These are phyloP conservation scores for Colletotrichum salicis DNA, from an alignment of 2,329 filamentous ascomycete genomes.

Conservation along the genomic window DNA sequence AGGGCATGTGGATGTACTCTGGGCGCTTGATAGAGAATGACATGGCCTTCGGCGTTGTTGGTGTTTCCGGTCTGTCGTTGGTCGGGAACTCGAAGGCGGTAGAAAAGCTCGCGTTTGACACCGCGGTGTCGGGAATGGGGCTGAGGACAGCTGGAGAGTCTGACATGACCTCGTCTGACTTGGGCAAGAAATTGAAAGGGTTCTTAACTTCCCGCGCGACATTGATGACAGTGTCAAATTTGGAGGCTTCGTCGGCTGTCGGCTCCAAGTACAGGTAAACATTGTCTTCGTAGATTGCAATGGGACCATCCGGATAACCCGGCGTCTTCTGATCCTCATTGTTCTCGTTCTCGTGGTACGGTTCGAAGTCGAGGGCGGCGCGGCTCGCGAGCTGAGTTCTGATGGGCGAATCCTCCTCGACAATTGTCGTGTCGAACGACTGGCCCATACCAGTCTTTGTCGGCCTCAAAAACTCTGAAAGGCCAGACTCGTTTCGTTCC, in stretches of 20 bases:
- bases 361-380: slow-evolving; percentile 67
- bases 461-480: slow-evolving; percentile 68
- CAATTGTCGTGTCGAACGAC: slow-evolving; percentile 56
- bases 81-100: slow-evolving; percentile 68
- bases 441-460: slow-evolving; percentile 54
- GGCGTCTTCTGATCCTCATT: slow-evolving; percentile 84
- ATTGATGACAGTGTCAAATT: slow-evolving; percentile 86
- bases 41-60: slow-evolving; percentile 68
- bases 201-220: slow-evolving; percentile 85
- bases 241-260: slow-evolving; percentile 78
- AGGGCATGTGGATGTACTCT: slow-evolving; percentile 87
- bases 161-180: slow-evolving; percentile 42
- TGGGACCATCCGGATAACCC: slow-evolving; percentile 83
- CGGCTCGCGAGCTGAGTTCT: slow-evolving; percentile 71
- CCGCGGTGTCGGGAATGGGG: slow-evolving; percentile 65
- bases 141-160: slow-evolving; percentile 53
- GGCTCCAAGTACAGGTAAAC: slow-evolving; percentile 85
- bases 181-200: slow-evolving; percentile 65
- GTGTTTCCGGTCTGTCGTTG: slow-evolving; percentile 55
- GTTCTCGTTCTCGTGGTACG: slow-evolving; percentile 74
- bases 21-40: slow-evolving; percentile 62
- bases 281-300: slow-evolving; percentile 82
- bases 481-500: slow-evolving; percentile 68
- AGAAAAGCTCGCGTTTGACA: slow-evolving; percentile 66
- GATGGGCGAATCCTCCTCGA: slow-evolving; percentile 68